Percentiles rank a stretch among this genome's conserved stretches.
Evolutionary conservation across 2,329 filamentous ascomycete genomes (phyloP).

Genomic region (Colletotrichum caudatum): DNA sequence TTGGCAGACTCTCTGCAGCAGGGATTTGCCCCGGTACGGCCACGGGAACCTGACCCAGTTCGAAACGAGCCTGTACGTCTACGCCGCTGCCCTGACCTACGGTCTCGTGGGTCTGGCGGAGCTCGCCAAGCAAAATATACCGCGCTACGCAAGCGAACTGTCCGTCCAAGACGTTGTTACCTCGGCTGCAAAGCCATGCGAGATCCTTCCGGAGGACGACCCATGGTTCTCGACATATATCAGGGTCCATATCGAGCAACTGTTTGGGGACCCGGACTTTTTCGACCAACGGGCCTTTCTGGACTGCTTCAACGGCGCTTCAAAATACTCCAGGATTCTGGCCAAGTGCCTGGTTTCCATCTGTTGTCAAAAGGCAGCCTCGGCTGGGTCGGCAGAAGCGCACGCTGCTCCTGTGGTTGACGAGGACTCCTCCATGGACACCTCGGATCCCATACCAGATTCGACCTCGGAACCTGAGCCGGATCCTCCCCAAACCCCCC

Average conservation of each 20-base stretch:
- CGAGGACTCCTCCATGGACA: not conserved
- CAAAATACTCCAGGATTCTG: not conserved
- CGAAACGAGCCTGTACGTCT: not conserved
- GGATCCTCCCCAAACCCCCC: too few species aligned
- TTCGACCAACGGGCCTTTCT: not conserved
- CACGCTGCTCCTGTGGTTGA: not conserved
- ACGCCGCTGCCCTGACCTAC: not conserved
- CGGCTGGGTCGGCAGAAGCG: not conserved
- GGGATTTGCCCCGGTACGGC: too few species aligned
- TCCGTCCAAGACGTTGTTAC: not conserved
- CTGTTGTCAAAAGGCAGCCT: not conserved
- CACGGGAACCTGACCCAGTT: too few species aligned
- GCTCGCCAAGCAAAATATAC: slow-evolving; percentile 5
- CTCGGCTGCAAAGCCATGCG: not conserved
- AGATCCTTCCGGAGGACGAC: not conserved
- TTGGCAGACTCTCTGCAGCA: too few species aligned
- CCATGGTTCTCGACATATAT: slow-evolving; percentile 3
- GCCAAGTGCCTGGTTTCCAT: not conserved
- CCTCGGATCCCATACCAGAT: not conserved
- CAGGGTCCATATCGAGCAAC: not conserved
- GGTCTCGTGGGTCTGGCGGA: not conserved
- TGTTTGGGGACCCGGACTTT: not conserved
- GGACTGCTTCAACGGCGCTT: not conserved
- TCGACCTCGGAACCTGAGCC: not conserved
- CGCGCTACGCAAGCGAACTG: not conserved